A percentile compares a stretch with the other conserved stretches of the same genome.
Conservation (phyloP, 352 stramenopile species). For the Globisporangium iwayamae region DNA sequence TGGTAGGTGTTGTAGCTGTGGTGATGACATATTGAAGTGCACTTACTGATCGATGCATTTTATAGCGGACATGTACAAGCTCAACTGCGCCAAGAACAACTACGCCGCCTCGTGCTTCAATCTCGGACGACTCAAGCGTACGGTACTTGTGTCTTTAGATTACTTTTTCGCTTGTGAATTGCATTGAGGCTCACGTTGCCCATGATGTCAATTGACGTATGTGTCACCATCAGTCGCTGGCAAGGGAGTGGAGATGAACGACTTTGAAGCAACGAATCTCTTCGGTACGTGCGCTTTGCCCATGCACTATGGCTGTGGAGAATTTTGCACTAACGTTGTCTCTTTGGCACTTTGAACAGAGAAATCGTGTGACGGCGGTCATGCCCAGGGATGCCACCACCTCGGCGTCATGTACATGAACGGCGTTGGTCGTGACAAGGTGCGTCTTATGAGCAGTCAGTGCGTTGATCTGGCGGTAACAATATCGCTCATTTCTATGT, state of each 20-base stretch:
- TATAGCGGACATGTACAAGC: constrained; percentile 71
- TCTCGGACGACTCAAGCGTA: constrained; percentile 76
- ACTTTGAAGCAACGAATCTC: constrained; percentile 59
- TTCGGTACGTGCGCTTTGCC: constrained; percentile 40
- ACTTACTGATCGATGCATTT: background rate
- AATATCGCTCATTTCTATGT: background rate
- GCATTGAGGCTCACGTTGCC: background rate
- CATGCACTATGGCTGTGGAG: background rate
- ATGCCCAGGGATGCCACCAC: constrained; percentile 80
- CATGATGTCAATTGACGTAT: background rate
- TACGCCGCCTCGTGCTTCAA: constrained; percentile 87
- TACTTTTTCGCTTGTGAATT: background rate
- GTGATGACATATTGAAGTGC: background rate
- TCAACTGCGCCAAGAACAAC: constrained; percentile 80
- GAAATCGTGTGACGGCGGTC: constrained; percentile 67
- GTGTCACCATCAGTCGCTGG: constrained; percentile 49
- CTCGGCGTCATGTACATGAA: constrained; percentile 81
- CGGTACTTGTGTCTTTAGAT: constrained; percentile 7
- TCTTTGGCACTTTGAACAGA: constrained; percentile 28
- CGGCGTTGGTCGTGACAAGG: constrained; percentile 68
- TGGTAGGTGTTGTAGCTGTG: constrained; percentile 23
- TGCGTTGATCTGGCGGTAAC: background rate
- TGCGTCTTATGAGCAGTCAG: constrained; percentile 14
- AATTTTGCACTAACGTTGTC: background rate
- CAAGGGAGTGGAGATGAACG: constrained; percentile 71